Percentiles rank a stretch among this genome's conserved stretches.
Conservation (phyloP, 1,139 yeast species). For the Casaregolazyma lundiana region DNA sequence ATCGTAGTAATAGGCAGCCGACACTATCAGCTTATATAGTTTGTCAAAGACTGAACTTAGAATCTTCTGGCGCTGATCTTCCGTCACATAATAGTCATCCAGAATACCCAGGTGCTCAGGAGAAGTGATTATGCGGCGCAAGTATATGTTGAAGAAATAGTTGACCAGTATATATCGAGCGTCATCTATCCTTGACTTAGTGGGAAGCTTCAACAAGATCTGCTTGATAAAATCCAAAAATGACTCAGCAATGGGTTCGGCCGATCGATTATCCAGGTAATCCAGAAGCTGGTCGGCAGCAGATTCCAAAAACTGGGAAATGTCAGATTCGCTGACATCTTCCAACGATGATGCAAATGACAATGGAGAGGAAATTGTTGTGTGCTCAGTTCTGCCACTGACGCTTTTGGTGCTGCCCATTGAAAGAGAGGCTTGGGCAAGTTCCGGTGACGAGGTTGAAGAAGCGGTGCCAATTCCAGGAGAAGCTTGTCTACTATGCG, state of each 20-base stretch:
- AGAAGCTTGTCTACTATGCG: neutral
- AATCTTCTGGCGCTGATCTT: constrained; percentile 25
- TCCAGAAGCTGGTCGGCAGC: constrained; percentile 20
- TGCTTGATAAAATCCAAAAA: constrained; percentile 23
- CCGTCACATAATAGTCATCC: constrained; percentile 24
- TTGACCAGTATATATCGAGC: constrained; percentile 22
- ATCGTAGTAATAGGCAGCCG: constrained; percentile 18
- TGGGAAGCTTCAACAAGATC: constrained; percentile 22
- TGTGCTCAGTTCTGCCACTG: constrained; percentile 7
- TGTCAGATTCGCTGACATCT: constrained; percentile 13
- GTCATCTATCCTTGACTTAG: constrained; percentile 16
- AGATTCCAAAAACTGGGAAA: constrained; percentile 18
- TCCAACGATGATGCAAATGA: constrained; percentile 20
- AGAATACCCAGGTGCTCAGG: constrained; percentile 28
- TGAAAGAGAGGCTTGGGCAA: constrained; percentile 19
- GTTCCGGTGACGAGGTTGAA: constrained; percentile 24
- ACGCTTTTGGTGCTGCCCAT: constrained; percentile 5
- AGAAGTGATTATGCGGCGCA: constrained; percentile 19
- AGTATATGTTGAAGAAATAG: constrained; percentile 24
- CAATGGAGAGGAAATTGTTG: constrained; percentile 16
- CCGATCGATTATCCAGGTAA: constrained; percentile 21
- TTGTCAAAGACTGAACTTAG: constrained; percentile 22
- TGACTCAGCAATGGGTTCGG: constrained; percentile 24
- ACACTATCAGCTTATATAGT: constrained; percentile 16
- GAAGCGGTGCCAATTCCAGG: constrained; percentile 21